Evolutionary conservation across 257 asterid species (phyloP), one percentile per base, ranked within the genome.

Genomic region (Lavandula angustifolia): DNA sequence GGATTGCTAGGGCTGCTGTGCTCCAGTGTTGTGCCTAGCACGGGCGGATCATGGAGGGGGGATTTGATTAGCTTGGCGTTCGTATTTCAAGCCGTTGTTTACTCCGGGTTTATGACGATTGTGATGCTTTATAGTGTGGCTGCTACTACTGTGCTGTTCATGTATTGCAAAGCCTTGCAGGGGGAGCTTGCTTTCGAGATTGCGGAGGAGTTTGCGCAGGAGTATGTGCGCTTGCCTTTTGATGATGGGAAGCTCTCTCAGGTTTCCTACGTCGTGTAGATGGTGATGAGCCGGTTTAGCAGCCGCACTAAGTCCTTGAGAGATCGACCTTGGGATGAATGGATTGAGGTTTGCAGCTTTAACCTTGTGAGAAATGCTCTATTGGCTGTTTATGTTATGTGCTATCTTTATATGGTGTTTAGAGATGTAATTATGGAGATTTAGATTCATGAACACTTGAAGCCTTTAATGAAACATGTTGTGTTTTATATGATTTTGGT

Each of bases 131-230:
- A 84, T 70, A 57, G 62, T 14, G 76, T 86, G 44, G 84, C 95
- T 11, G 76, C 89, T 0, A 75, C 50, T 54, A 83, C 83, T 1
- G 94, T 90, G 52, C 57, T 90, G 75, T 90, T 72, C 62, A 81
- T 94, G 95, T 87, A 87, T 64, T 94, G 99, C 65, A 87, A 84
- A 74, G 96, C 94, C 1, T 72, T 86, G 71, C 85, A 69, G 7
- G 96, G 97, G 16, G 99, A 94, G 79, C 62, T 90, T 72, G 95
- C 95, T 0, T 63, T 82, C 13, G 95, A 94, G 77, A 90, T 90
- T 35, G 95, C 90, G 0, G 92, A 86, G 72, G 99, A 90, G 82
- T 94, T 90, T 59, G 78, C 89, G 0, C 73, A 74, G 6, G 94
- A 86, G 74, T 94, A 90, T 68, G 75, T 90, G 5, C 86, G 92